Evolutionary conservation across 306 rosid genomes (phyloP).

Genomic region (Bauhinia variegata): DNA sequence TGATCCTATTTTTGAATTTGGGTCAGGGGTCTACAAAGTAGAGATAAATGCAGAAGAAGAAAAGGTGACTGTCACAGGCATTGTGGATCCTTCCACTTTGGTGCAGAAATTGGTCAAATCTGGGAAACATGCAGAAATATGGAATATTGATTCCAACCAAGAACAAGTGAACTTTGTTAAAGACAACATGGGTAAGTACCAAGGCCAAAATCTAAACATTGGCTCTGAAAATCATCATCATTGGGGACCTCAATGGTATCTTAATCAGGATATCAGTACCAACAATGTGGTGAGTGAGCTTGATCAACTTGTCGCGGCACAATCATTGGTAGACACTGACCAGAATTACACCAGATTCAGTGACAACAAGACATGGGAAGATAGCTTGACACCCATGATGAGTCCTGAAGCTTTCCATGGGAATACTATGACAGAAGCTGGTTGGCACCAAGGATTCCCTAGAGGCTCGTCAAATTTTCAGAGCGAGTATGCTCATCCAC

Average conservation of each 20-base stretch:
- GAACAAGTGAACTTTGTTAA: constrained; percentile 11
- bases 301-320: constrained; percentile 19
- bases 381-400: constrained; percentile 25
- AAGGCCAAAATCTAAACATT: constrained; percentile 31
- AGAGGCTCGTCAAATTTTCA: constrained; percentile 1
- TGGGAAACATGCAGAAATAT: constrained; percentile 65
- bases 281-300: constrained; percentile 10
- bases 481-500: constrained; percentile 25
- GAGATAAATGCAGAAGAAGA: constrained; percentile 51
- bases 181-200: constrained; percentile 15
- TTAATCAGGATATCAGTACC: constrained; percentile 25
- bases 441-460: constrained; percentile 12
- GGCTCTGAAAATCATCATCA: constrained; percentile 19
- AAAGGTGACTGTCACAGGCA: constrained; percentile 48
- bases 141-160: constrained; percentile 39
- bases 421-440: constrained; percentile 20
- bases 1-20: background rate
- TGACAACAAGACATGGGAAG: constrained; percentile 19
- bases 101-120: constrained; percentile 47
- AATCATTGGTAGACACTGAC: background rate
- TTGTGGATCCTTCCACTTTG: constrained; percentile 50
- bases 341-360: background rate
- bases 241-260: constrained; percentile 28
- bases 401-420: constrained; percentile 22
- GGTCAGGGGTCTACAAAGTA: constrained; percentile 56